phyloP scores from a whole-genome alignment of 2,329 filamentous ascomycete genomes.

The Claviceps fusiformis region DNA sequence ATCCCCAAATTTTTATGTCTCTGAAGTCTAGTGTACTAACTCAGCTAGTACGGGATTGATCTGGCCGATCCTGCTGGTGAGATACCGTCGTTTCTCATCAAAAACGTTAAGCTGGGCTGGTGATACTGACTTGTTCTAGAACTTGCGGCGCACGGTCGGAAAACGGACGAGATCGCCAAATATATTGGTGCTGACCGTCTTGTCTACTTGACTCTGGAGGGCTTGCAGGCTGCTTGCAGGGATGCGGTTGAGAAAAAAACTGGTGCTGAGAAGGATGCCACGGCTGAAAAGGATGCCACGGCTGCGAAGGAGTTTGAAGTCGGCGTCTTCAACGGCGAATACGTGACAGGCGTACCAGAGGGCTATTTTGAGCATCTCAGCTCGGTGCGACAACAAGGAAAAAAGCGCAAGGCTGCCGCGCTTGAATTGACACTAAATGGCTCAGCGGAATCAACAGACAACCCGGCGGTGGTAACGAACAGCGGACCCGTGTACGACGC shows the following conservation, averaged over 20 bases:
- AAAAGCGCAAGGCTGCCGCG: neutral
- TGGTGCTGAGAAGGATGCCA: constrained; percentile 31
- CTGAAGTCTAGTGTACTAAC: neutral
- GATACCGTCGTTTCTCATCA: neutral
- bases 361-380: constrained; percentile 76
- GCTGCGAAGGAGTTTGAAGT: constrained; percentile 60
- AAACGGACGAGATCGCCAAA: constrained; percentile 23
- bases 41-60: constrained; percentile 30
- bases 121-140: constrained; percentile 13
- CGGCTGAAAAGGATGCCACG: constrained; percentile 33
- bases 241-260: constrained; percentile 31
- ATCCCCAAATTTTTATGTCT: neutral
- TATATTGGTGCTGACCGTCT: constrained; percentile 8
- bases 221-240: constrained; percentile 61
- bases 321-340: constrained; percentile 81
- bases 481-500: neutral
- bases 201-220: constrained; percentile 12
- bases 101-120: neutral
- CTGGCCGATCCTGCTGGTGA: constrained; percentile 23
- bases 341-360: constrained; percentile 65
- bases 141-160: constrained; percentile 28
- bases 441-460: neutral
- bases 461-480: neutral
- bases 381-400: constrained; percentile 46
- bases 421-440: neutral